phyloP scores from a whole-genome alignment of 345 rosid genomes.

The Lumnitzera racemosa region DNA sequence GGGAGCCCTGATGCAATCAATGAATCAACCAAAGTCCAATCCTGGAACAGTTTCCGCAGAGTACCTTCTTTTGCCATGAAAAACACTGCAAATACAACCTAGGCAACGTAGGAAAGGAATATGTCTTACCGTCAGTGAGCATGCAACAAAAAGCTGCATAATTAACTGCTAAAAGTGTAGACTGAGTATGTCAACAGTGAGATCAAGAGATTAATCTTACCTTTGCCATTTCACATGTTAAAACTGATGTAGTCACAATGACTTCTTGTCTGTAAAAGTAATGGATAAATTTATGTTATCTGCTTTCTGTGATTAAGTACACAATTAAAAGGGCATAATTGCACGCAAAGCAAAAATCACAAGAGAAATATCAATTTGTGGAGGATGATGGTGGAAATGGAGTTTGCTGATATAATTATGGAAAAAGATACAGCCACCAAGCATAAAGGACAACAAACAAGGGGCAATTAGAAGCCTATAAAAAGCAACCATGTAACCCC shows the following conservation, averaged over 20 bases:
- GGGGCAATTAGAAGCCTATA: too few species aligned
- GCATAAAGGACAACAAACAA: too few species aligned
- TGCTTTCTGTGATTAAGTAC: neutral
- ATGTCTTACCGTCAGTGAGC: neutral
- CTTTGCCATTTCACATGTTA: slow-evolving; percentile 85
- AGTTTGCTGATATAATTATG: too few species aligned
- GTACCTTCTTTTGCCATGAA: slow-evolving; percentile 83
- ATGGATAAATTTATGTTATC: slow-evolving; percentile 6
- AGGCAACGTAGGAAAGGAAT: slow-evolving; percentile 11
- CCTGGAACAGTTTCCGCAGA: slow-evolving; percentile 44
- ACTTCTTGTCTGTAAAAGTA: slow-evolving; percentile 57
- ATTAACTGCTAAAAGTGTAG: neutral
- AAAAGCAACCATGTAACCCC: too few species aligned
- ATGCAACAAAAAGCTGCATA: neutral
- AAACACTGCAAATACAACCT: slow-evolving; percentile 74
- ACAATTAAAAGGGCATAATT: neutral
- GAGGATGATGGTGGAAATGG: too few species aligned
- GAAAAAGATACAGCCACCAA: too few species aligned
- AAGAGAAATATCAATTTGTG: too few species aligned
- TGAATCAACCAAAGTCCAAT: slow-evolving; percentile 88
- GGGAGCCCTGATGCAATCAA: slow-evolving; percentile 97
- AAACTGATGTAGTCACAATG: slow-evolving; percentile 84
- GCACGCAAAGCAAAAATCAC: neutral
- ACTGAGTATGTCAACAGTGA: neutral
- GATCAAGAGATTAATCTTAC: slow-evolving; percentile 22